These are phyloP conservation scores for Taphrina wiesneri DNA, from an alignment of 1,139 yeast genomes.

Conservation along the genomic window DNA sequence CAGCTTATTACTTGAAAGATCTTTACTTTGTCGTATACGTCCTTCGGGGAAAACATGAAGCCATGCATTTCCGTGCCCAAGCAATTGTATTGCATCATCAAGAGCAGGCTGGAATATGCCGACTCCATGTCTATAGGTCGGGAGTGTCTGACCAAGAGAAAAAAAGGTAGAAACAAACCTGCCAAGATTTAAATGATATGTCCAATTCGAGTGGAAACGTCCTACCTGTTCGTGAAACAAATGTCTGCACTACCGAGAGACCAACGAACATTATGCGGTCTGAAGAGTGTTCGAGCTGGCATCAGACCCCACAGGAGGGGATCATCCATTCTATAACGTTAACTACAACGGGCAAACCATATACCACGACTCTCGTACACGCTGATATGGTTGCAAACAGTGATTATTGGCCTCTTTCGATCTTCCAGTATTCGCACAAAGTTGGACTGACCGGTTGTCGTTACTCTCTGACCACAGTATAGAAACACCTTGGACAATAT, in stretches of 20 bases:
- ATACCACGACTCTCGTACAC: constrained; percentile 46
- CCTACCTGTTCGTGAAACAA: constrained; percentile 64
- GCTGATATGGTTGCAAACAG: constrained; percentile 96
- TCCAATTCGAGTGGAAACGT: constrained; percentile 25
- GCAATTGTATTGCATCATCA: constrained; percentile 83
- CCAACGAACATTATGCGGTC: constrained; percentile 79
- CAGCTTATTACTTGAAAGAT: constrained; percentile 42
- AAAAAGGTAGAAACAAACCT: constrained; percentile 54
- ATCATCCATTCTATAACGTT: constrained; percentile 62
- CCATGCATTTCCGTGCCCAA: constrained; percentile 65
- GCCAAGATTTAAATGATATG: neutral
- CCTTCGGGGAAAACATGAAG: constrained; percentile 96
- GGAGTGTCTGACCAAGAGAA: constrained; percentile 80
- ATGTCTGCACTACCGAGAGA: constrained; percentile 91
- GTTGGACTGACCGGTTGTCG: constrained; percentile 19
- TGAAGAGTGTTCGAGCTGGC: constrained; percentile 67
- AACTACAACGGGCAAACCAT: neutral
- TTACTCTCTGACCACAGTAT: constrained; percentile 5
- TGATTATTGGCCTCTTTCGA: constrained; percentile 49
- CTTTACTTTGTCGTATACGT: constrained; percentile 82
- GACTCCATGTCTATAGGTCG: constrained; percentile 82
- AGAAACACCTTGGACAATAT: constrained; percentile 28
- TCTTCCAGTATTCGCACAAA: constrained; percentile 51
- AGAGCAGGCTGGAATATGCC: constrained; percentile 91
- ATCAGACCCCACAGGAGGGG: constrained; percentile 86